phyloP scores from a whole-genome alignment of 805 yeast genomes.

The Myxozyma kluyveri region DNA sequence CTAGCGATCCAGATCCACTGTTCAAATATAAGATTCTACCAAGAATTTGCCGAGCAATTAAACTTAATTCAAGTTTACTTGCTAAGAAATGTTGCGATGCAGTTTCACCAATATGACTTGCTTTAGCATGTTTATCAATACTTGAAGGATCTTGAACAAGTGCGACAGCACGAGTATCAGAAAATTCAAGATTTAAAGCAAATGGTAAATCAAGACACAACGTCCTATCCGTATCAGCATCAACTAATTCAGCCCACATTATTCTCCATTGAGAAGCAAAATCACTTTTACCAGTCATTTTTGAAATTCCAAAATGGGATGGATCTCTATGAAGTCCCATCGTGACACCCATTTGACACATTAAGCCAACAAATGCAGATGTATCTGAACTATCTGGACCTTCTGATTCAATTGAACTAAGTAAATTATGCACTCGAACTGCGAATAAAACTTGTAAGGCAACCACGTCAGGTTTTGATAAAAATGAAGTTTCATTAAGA shows the following conservation, averaged over 20 bases:
- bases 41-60: slow-evolving; percentile 17
- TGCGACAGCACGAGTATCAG: slow-evolving; percentile 13
- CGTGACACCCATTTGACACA: slow-evolving; percentile 32
- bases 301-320: slow-evolving; percentile 21
- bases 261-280: slow-evolving; percentile 30
- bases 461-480: slow-evolving; percentile 19
- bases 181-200: slow-evolving; percentile 18
- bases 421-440: slow-evolving; percentile 30
- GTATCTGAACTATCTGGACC: slow-evolving; percentile 29
- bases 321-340: slow-evolving; percentile 38
- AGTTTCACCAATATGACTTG: slow-evolving; percentile 3
- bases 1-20: too few species aligned
- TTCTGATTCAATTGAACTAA: slow-evolving; percentile 29
- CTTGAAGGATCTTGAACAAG: not conserved
- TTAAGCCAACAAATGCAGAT: slow-evolving; percentile 25
- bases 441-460: slow-evolving; percentile 26
- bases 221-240: slow-evolving; percentile 30
- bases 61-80: slow-evolving; percentile 8
- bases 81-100: slow-evolving; percentile 17
- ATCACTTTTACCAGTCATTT: too few species aligned
- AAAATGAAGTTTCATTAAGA: slow-evolving; percentile 14
- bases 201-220: slow-evolving; percentile 26
- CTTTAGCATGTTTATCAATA: too few species aligned
- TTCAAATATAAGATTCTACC: not conserved
- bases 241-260: slow-evolving; percentile 33